Conservation (phyloP, 2,329 filamentous ascomycete species). For the Pyrenochaeta sp. region DNA sequence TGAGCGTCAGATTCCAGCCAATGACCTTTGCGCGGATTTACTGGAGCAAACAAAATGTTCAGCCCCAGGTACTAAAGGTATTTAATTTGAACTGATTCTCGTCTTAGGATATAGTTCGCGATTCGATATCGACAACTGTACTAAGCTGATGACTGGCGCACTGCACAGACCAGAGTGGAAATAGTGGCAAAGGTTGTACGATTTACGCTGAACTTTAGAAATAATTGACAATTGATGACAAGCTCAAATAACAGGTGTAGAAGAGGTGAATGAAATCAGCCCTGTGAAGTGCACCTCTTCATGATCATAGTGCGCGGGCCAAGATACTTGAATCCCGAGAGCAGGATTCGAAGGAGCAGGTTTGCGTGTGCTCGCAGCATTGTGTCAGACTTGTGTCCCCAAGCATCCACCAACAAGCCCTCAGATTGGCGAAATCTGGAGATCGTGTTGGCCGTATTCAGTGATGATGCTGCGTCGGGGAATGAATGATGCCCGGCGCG, state of each 20-base stretch:
- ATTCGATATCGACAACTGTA: too few relatives aligned
- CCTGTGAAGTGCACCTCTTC: too few relatives aligned
- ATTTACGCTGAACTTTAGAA: conserved; percentile 6
- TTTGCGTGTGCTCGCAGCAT: conserved; percentile 2
- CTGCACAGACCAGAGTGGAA: neutral
- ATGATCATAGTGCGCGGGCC: neutral
- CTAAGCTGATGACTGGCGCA: neutral
- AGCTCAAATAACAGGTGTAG: too few relatives aligned
- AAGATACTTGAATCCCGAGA: neutral
- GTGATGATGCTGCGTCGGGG: conserved; percentile 16
- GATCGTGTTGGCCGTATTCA: conserved; percentile 12
- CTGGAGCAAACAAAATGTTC: too few relatives aligned
- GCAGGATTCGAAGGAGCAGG: conserved; percentile 9
- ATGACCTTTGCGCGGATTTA: too few relatives aligned
- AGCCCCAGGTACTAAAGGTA: too few relatives aligned
- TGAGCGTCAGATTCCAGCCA: too few relatives aligned
- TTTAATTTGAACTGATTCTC: too few relatives aligned
- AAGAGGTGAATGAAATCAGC: too few relatives aligned
- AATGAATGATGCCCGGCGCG: conserved; percentile 17
- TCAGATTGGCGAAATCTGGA: conserved; percentile 15
- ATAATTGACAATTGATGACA: too few relatives aligned
- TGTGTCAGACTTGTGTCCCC: conserved; percentile 4
- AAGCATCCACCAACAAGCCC: conserved; percentile 4
- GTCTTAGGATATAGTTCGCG: too few relatives aligned
- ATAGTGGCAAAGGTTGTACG: neutral